Evolutionary conservation across 768 basidiomycete species (phyloP).

Genomic region (Lepiota brunneoincarnata): DNA sequence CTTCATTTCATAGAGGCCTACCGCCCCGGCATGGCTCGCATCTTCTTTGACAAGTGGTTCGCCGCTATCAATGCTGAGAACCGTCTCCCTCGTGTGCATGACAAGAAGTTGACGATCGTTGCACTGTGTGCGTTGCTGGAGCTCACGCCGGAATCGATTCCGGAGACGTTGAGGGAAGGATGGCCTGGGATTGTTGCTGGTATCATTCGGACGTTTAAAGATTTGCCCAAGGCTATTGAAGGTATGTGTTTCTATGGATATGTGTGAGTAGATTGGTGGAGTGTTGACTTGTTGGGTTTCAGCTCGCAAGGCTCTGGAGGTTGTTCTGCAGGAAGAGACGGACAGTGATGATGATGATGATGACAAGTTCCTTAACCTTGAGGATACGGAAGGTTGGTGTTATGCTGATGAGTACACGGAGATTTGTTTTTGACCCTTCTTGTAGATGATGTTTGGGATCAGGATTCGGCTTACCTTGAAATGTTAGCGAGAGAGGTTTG

Average conservation of each 20-base stretch:
- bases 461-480: constrained; percentile 86
- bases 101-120: constrained; percentile 81
- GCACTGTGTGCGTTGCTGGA: constrained; percentile 78
- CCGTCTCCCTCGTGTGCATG: constrained; percentile 80
- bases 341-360: constrained; percentile 35
- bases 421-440: constrained; percentile 14
- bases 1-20: constrained; percentile 70
- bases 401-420: background rate
- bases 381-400: constrained; percentile 54
- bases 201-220: constrained; percentile 71
- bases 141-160: constrained; percentile 55
- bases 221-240: constrained; percentile 72
- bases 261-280: background rate
- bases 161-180: constrained; percentile 58
- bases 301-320: constrained; percentile 61
- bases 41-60: constrained; percentile 89
- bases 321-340: constrained; percentile 30
- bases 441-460: constrained; percentile 86
- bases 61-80: constrained; percentile 57
- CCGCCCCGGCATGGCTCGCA: constrained; percentile 56
- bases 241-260: constrained; percentile 26
- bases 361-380: constrained; percentile 51
- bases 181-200: constrained; percentile 78
- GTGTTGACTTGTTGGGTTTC: background rate
- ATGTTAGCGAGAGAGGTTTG: constrained; percentile 74